Conservation (phyloP, 371 early-diverging fungal genomes). For the Thermomucor indicae-seudaticae region DNA sequence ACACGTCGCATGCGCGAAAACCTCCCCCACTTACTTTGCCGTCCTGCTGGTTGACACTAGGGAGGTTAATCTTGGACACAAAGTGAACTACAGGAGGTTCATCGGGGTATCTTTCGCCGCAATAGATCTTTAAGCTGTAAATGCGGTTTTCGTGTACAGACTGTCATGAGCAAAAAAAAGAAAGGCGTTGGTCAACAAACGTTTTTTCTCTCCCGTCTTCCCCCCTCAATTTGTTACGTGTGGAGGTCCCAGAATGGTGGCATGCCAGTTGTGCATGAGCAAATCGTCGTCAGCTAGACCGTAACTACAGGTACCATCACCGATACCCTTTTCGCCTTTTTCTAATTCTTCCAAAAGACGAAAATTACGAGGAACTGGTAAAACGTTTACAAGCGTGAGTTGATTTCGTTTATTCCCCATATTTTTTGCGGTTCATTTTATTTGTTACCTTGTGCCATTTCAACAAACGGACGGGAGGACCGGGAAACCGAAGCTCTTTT, state of each 20-base stretch:
- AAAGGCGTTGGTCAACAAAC: not conserved
- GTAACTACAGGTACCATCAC: conserved; percentile 92
- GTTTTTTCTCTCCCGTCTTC: not conserved
- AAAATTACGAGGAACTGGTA: conserved; percentile 92
- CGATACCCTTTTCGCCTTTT: conserved; percentile 95
- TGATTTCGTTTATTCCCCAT: no score
- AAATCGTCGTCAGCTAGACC: conserved; percentile 90
- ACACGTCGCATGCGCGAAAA: not conserved
- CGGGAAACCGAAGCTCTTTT: no score
- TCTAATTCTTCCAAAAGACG: conserved; percentile 95
- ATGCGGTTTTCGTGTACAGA: conserved; percentile 93
- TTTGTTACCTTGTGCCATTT: no score
- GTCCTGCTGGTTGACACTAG: conserved; percentile 79
- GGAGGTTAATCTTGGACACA: conserved; percentile 80
- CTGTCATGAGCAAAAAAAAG: conserved; percentile 34
- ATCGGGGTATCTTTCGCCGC: conserved; percentile 87
- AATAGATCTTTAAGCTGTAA: conserved; percentile 80
- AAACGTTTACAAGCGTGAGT: no score
- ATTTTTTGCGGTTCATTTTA: no score
- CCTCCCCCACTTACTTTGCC: conserved; percentile 75
- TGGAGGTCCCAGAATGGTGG: conserved; percentile 94
- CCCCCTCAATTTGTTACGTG: conserved; percentile 56
- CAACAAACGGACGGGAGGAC: no score
- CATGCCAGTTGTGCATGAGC: conserved; percentile 84
- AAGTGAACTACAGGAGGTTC: conserved; percentile 78